phyloP scores from a whole-genome alignment of 768 basidiomycete genomes.

The Tricholoma flavovirens region DNA sequence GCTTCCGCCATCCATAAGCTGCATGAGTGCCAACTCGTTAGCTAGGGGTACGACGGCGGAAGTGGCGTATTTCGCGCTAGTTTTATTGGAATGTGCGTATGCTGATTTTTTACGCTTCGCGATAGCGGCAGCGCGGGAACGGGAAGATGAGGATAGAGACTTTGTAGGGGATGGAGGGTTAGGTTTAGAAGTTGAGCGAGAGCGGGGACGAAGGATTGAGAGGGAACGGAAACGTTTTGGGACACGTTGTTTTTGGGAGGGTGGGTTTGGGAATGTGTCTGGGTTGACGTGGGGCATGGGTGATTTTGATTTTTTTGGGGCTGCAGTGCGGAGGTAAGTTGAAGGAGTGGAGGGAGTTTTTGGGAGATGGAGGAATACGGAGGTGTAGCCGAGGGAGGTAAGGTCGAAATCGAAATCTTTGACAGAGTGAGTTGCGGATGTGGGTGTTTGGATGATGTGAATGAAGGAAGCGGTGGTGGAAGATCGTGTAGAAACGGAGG shows the following conservation, averaged over 20 bases:
- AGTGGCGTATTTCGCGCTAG: constrained; percentile 19
- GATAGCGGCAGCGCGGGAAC: constrained; percentile 35
- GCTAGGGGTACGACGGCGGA: constrained; percentile 38
- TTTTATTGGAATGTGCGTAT: constrained; percentile 25
- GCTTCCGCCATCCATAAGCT: constrained; percentile 60
- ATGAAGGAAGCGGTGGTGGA: constrained; percentile 38
- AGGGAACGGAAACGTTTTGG: constrained; percentile 49
- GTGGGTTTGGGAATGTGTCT: constrained; percentile 16
- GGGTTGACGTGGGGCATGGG: not conserved
- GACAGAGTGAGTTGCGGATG: constrained; percentile 29
- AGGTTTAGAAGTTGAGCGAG: not conserved
- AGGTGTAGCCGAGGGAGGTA: constrained; percentile 58
- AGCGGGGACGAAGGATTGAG: constrained; percentile 37
- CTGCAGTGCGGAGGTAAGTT: constrained; percentile 7
- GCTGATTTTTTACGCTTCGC: constrained; percentile 49
- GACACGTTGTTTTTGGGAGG: constrained; percentile 20
- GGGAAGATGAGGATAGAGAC: constrained; percentile 11
- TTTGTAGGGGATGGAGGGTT: constrained; percentile 19
- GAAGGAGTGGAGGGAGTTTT: constrained; percentile 38
- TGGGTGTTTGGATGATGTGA: constrained; percentile 39
- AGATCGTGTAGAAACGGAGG: constrained; percentile 22
- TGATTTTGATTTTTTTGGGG: constrained; percentile 5
- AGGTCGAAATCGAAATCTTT: constrained; percentile 50
- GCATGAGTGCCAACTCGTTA: constrained; percentile 64
- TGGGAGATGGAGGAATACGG: constrained; percentile 56